phyloP scores from a whole-genome alignment of 495 filamentous ascomycete genomes.

The Talaromyces adpressus region DNA sequence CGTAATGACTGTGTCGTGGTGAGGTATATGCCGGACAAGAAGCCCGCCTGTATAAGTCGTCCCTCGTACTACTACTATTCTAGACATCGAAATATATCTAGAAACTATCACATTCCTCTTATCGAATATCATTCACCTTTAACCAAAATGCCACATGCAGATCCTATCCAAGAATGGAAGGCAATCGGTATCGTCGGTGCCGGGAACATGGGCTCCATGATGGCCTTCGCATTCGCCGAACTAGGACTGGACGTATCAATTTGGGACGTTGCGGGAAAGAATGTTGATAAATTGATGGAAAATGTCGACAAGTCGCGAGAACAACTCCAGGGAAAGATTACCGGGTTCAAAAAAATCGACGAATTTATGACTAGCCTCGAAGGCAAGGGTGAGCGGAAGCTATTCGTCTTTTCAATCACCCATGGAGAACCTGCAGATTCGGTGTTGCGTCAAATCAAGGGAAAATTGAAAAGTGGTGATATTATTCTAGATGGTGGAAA shows the following conservation, averaged over 20 bases:
- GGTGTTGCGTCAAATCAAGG: slow-evolving; percentile 51
- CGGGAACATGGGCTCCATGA: slow-evolving; percentile 60
- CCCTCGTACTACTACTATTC: no score
- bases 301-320: slow-evolving; percentile 14
- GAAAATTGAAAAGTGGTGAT: slow-evolving; percentile 52
- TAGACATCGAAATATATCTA: neutral
- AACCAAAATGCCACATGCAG: neutral
- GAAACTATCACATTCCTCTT: neutral
- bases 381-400: slow-evolving; percentile 24
- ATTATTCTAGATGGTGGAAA: slow-evolving; percentile 69
- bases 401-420: slow-evolving; percentile 63
- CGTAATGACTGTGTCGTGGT: neutral
- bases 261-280: slow-evolving; percentile 46
- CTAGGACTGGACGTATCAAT: slow-evolving; percentile 53
- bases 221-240: slow-evolving; percentile 60
- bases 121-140: neutral
- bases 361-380: slow-evolving; percentile 34
- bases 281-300: slow-evolving; percentile 34
- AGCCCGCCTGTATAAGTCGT: neutral
- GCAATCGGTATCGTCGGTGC: slow-evolving; percentile 57
- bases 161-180: slow-evolving; percentile 23
- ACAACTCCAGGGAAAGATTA: slow-evolving; percentile 23
- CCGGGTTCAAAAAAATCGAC: slow-evolving; percentile 29
- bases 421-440: slow-evolving; percentile 63
- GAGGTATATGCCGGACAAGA: neutral